Evolutionary conservation across 306 rosid species (phyloP).

Genomic region (Cyamopsis tetragonoloba): DNA sequence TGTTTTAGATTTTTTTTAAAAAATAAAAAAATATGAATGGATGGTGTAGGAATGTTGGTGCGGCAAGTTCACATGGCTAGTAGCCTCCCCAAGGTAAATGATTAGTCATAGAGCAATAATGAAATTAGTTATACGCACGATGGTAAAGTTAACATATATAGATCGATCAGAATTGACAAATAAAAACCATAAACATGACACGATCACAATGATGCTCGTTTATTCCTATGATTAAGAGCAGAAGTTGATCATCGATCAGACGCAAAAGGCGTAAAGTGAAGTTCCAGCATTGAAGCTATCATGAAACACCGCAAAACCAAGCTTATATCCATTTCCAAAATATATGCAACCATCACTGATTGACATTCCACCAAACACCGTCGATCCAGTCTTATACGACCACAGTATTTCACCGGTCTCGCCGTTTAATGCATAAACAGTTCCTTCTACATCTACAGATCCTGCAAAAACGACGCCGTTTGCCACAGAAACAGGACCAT

Average conservation of each 20-base stretch:
- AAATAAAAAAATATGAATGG: too few relatives aligned
- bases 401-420: slow-evolving; percentile 41
- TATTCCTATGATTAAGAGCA: not conserved
- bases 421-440: slow-evolving; percentile 43
- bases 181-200: not conserved
- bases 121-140: too few relatives aligned
- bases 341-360: slow-evolving; percentile 57
- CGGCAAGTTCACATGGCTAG: too few relatives aligned
- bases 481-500: slow-evolving; percentile 51
- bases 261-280: slow-evolving; percentile 21
- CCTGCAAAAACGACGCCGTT: slow-evolving; percentile 58
- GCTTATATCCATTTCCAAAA: slow-evolving; percentile 47
- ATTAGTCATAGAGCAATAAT: too few relatives aligned
- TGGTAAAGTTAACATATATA: too few relatives aligned
- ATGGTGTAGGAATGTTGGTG: too few relatives aligned
- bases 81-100: too few relatives aligned
- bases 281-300: not conserved
- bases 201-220: not conserved
- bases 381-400: slow-evolving; percentile 48
- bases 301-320: not conserved
- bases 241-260: not conserved
- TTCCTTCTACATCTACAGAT: slow-evolving; percentile 37
- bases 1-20: too few relatives aligned
- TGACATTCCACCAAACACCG: slow-evolving; percentile 49
- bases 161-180: too few relatives aligned